Evolutionary conservation across 371 early-diverging fungal species (phyloP).

Genomic region (Circinella umbellata): DNA sequence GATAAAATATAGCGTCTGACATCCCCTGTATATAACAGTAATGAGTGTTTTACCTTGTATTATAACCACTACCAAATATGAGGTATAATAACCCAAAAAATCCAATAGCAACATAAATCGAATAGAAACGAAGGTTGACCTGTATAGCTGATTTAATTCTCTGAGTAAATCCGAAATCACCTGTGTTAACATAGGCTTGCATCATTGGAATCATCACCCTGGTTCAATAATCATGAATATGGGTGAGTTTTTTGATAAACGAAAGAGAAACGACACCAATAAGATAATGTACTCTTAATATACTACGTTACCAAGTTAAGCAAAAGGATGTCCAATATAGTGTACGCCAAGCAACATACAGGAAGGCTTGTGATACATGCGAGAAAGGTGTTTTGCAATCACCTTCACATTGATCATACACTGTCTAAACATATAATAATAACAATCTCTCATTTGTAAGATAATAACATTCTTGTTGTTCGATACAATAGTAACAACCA

Average conservation of each 20-base stretch:
- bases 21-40: not conserved
- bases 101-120: conserved; percentile 54
- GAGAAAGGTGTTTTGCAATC: conserved; percentile 78
- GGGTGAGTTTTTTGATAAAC: not conserved
- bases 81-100: conserved; percentile 77
- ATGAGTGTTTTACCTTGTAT: conserved; percentile 32
- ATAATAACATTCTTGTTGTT: not conserved
- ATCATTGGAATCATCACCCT: conserved; percentile 86
- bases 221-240: not conserved
- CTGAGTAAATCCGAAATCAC: conserved; percentile 74
- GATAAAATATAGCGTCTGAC: too few relatives aligned
- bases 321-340: conserved; percentile 93
- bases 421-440: conserved; percentile 52
- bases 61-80: conserved; percentile 59
- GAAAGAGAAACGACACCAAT: too few relatives aligned
- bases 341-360: conserved; percentile 81
- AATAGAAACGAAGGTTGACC: conserved; percentile 82
- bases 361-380: conserved; percentile 71
- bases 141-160: conserved; percentile 72
- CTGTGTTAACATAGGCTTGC: conserved; percentile 85
- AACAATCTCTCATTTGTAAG: not conserved
- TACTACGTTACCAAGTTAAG: conserved; percentile 78
- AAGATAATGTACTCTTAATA: too few relatives aligned
- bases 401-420: conserved; percentile 67
- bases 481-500: not conserved